phyloP scores from a whole-genome alignment of 352 stramenopile genomes.

The Globisporangium takayamanum region DNA sequence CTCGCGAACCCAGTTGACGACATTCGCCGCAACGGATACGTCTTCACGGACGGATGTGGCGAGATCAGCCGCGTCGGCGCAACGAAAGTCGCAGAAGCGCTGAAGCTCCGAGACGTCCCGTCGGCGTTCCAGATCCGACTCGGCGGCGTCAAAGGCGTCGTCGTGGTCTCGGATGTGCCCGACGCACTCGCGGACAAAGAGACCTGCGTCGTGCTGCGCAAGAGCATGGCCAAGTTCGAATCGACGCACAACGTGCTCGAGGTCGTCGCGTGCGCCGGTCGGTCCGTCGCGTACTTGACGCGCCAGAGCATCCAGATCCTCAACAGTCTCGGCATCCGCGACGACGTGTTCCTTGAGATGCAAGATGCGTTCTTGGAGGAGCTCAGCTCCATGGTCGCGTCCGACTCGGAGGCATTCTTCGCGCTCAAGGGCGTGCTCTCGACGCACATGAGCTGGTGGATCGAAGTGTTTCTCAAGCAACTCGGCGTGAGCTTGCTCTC shows the following conservation, averaged over 20 bases:
- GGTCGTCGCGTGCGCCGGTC: constrained; percentile 45
- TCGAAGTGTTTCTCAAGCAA: constrained; percentile 33
- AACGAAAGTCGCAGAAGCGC: constrained; percentile 22
- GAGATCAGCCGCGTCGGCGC: constrained; percentile 44
- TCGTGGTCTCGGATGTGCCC: constrained; percentile 50
- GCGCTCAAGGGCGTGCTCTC: constrained; percentile 41
- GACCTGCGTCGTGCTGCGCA: constrained; percentile 30
- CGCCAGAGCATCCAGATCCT: constrained; percentile 74
- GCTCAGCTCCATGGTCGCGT: constrained; percentile 48
- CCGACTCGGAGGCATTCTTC: constrained; percentile 35
- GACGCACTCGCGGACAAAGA: constrained; percentile 14
- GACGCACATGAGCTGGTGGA: constrained; percentile 21
- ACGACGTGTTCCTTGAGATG: constrained; percentile 58
- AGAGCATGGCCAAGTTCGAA: constrained; percentile 72
- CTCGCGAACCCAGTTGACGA: constrained; percentile 41
- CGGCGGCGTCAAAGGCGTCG: constrained; percentile 64
- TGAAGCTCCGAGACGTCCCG: constrained; percentile 34
- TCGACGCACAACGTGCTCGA: constrained; percentile 62
- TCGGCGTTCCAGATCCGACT: constrained; percentile 75
- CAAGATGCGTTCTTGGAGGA: constrained; percentile 64
- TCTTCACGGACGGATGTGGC: constrained; percentile 72
- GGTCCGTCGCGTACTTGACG: constrained; percentile 61
- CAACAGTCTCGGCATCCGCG: constrained; percentile 48
- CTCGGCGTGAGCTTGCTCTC: constrained; percentile 31
- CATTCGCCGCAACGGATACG: constrained; percentile 32